Evolutionary conservation across 257 asterid genomes (phyloP).

Genomic region (Nicotiana sylvestris): DNA sequence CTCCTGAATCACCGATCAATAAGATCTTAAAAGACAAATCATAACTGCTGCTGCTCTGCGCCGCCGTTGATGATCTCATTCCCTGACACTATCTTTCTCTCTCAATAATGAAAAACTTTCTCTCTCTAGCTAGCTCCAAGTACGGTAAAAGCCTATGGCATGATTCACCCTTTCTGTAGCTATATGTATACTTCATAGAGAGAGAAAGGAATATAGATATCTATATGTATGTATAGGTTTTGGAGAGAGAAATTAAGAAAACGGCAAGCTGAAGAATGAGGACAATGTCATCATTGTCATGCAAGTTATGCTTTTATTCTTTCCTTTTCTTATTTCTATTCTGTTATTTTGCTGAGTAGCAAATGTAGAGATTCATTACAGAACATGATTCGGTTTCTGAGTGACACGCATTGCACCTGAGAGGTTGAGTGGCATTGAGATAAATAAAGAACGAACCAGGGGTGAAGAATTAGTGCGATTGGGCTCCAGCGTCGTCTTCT

Average conservation of each 20-base stretch:
- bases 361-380: too few species aligned
- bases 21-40: slow-evolving; percentile 94
- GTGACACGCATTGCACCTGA: slow-evolving; percentile 25
- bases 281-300: neutral
- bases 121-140: neutral
- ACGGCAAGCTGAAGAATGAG: neutral
- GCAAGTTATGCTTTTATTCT: neutral
- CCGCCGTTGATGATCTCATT: slow-evolving; percentile 44
- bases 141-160: too few species aligned
- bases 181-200: too few species aligned
- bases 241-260: neutral
- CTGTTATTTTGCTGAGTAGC: neutral
- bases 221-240: neutral
- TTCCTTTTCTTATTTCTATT: neutral
- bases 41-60: slow-evolving; percentile 38
- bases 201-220: too few species aligned
- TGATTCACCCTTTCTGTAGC: too few species aligned
- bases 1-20: slow-evolving; percentile 93
- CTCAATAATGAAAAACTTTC: neutral
- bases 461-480: neutral
- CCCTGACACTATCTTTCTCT: neutral
- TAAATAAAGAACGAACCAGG: neutral
- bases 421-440: slow-evolving; percentile 3
- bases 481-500: neutral
- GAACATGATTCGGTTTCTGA: slow-evolving; percentile 21